These are phyloP conservation scores for Grigorovia humatica DNA, from an alignment of 805 yeast species.

Conservation along the genomic window DNA sequence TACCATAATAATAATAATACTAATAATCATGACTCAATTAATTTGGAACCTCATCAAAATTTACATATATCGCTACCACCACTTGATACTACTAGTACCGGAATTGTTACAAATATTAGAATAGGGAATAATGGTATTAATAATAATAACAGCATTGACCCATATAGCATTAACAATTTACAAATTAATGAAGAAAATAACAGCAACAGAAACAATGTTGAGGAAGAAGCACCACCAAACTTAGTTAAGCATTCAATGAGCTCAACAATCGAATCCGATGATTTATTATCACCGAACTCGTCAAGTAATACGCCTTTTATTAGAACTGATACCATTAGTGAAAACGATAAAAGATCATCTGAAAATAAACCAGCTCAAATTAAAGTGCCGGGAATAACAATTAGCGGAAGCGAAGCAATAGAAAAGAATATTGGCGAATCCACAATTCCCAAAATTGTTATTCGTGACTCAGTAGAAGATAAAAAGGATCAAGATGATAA, in stretches of 20 bases:
- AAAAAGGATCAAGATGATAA: not conserved
- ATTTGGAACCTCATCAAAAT: conserved; percentile 12
- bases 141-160: not conserved
- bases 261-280: not conserved
- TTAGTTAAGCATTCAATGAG: not conserved
- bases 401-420: not conserved
- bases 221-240: not conserved
- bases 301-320: not conserved
- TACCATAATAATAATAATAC: not conserved
- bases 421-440: not conserved
- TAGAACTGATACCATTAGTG: not conserved
- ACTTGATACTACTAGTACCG: not conserved
- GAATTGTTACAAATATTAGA: not conserved
- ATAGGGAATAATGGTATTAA: not conserved
- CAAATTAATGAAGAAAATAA: not conserved
- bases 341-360: not conserved
- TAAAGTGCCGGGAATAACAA: not conserved
- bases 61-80: conserved; percentile 1
- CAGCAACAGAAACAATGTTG: not conserved
- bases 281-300: not conserved
- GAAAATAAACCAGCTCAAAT: not conserved
- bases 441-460: not conserved
- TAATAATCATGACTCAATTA: conserved; percentile 4
- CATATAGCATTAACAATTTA: not conserved
- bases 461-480: not conserved